These are phyloP conservation scores for Oenanthe javanica DNA, from an alignment of 140 eudicot species.

Conservation along the genomic window DNA sequence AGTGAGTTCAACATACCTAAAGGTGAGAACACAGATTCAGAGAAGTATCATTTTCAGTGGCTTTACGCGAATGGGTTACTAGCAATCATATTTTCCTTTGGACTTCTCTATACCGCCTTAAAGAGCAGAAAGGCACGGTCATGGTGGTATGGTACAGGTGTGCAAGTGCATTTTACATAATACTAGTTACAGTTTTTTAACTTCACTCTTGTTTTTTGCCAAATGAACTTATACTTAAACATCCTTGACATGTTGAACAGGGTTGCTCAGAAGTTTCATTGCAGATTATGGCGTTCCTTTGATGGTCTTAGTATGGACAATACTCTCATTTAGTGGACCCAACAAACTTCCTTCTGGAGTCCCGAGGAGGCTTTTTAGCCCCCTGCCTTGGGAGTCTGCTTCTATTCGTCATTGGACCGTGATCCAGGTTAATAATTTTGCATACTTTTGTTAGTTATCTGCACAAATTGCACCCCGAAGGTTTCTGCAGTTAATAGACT, in stretches of 20 bases:
- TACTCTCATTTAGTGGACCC: conserved; percentile 41
- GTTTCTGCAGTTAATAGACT: not conserved
- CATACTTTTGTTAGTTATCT: not conserved
- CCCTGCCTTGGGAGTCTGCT: conserved; percentile 48
- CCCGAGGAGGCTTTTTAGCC: conserved; percentile 45
- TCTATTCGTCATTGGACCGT: conserved; percentile 47
- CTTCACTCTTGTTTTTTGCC: not conserved
- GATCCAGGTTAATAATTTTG: conserved; percentile 15
- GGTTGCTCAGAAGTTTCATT: conserved; percentile 35
- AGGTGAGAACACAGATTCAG: conserved; percentile 20
- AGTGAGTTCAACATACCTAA: conserved; percentile 39
- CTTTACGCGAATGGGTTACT: conserved; percentile 43
- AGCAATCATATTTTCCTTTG: conserved; percentile 35
- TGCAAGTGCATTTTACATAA: not conserved
- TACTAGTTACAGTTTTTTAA: not conserved
- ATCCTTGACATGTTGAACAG: conserved; percentile 9
- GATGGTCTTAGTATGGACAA: conserved; percentile 50
- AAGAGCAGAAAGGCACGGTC: conserved; percentile 44
- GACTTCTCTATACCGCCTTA: conserved; percentile 43
- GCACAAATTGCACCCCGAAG: not conserved
- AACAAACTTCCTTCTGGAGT: conserved; percentile 39
- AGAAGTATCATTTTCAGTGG: conserved; percentile 38
- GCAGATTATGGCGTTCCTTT: conserved; percentile 58
- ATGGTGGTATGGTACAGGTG: conserved; percentile 50
- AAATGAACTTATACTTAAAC: not conserved